Evolutionary conservation across 805 yeast genomes (phyloP).

Genomic region (Candida nemodendra): DNA sequence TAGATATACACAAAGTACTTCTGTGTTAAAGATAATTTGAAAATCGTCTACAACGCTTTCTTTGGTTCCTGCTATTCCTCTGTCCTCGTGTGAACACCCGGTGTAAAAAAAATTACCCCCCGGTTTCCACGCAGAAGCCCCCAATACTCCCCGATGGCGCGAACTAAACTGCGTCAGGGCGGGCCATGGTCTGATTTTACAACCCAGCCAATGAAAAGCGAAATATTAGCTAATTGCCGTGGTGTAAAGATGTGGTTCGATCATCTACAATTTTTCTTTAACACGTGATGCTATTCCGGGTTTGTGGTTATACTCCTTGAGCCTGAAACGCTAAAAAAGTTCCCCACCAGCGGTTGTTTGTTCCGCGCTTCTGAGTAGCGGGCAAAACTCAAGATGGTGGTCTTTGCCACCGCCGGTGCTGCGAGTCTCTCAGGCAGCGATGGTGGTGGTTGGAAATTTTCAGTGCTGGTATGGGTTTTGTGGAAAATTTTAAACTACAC

Average conservation of each 20-base stretch:
- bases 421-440: too few species aligned
- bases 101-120: not conserved
- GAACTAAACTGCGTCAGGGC: not conserved
- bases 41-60: not conserved
- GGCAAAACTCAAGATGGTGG: too few species aligned
- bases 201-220: conserved; percentile 17
- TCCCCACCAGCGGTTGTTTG: too few species aligned
- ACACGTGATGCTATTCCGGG: conserved; percentile 12
- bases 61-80: too few species aligned
- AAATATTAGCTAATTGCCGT: conserved; percentile 8
- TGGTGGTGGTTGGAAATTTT: too few species aligned
- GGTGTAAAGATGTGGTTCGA: conserved; percentile 5
- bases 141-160: conserved; percentile 2
- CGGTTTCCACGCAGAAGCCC: conserved; percentile 1
- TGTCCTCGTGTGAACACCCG: too few species aligned
- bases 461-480: too few species aligned
- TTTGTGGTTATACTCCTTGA: not conserved
- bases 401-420: too few species aligned
- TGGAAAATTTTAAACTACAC: too few species aligned
- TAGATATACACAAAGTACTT: too few species aligned
- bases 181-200: conserved; percentile 12
- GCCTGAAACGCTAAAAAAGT: not conserved
- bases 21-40: not conserved
- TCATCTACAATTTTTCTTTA: not conserved
- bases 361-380: too few species aligned